Evolutionary conservation across 305 asterid genomes (phyloP).

Genomic region (Fraxinus floribunda): DNA sequence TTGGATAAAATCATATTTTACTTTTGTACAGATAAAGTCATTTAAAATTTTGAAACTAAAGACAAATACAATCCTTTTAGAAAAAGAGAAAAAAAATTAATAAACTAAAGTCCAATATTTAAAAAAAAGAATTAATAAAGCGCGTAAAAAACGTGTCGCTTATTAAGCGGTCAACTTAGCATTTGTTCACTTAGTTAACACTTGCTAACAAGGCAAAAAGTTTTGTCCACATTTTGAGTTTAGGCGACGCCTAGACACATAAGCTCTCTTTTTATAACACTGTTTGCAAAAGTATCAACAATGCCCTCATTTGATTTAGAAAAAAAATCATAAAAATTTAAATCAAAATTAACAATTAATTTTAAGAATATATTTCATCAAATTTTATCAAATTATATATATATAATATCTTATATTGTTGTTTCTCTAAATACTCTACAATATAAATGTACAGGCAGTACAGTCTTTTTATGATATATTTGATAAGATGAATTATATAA

Average conservation of each 20-base stretch:
- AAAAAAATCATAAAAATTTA: too few relatives aligned
- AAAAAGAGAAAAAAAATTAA: too few relatives aligned
- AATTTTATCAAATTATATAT: too few relatives aligned
- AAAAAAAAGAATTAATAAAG: too few relatives aligned
- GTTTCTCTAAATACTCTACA: not conserved
- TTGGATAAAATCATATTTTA: too few relatives aligned
- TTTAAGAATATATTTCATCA: too few relatives aligned
- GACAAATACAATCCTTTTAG: not conserved
- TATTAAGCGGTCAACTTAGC: not conserved
- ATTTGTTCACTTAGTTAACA: not conserved
- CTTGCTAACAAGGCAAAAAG: not conserved
- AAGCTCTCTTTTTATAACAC: not conserved
- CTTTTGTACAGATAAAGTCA: not conserved
- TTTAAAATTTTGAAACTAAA: not conserved
- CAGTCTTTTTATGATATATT: not conserved
- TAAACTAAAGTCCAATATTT: too few relatives aligned
- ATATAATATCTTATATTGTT: not conserved
- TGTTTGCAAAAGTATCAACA: not conserved
- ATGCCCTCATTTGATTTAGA: not conserved
- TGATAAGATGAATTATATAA: too few relatives aligned
- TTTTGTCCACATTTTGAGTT: not conserved
- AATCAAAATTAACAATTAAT: too few relatives aligned
- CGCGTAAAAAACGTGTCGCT: not conserved
- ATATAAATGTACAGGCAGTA: not conserved
- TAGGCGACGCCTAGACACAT: too few relatives aligned